Percentiles rank a stretch among this genome's conserved stretches.
Conservation (phyloP, 2,329 filamentous ascomycete species). For the Chrysoporthe puriensis region DNA sequence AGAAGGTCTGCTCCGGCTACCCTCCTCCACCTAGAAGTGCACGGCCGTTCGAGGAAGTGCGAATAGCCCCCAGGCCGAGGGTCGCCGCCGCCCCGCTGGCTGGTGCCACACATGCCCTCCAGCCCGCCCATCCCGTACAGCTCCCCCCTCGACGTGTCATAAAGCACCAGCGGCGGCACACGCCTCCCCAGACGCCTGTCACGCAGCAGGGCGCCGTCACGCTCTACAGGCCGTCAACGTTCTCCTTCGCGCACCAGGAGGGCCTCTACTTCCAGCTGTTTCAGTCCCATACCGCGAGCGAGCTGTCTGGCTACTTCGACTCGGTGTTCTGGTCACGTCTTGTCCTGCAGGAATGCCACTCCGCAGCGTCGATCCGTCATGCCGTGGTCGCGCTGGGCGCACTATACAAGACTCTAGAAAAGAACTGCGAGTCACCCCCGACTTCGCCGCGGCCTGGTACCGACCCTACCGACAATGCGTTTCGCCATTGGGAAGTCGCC, state of each 20-base stretch:
- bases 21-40: constrained; percentile 57
- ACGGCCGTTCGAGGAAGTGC: constrained; percentile 50
- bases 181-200: constrained; percentile 42
- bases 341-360: constrained; percentile 66
- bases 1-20: constrained; percentile 64
- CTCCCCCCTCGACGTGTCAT: constrained; percentile 30
- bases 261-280: constrained; percentile 66
- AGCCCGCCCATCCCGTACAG: constrained; percentile 31
- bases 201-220: constrained; percentile 33
- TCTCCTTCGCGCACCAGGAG: constrained; percentile 57
- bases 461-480: constrained; percentile 44
- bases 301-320: constrained; percentile 70
- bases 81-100: constrained; percentile 11
- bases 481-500: constrained; percentile 62
- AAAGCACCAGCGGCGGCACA: constrained; percentile 39
- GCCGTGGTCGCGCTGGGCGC: constrained; percentile 69
- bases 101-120: constrained; percentile 29
- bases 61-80: constrained; percentile 52
- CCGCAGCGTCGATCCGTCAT: constrained; percentile 64
- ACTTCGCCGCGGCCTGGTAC: constrained; percentile 45
- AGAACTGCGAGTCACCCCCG: constrained; percentile 55
- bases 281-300: constrained; percentile 61
- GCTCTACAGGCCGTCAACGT: constrained; percentile 48
- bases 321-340: constrained; percentile 66
- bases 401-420: constrained; percentile 68